Conservation (phyloP, 1,139 yeast genomes). For the Hemisphaericaspora xylanilytica region DNA sequence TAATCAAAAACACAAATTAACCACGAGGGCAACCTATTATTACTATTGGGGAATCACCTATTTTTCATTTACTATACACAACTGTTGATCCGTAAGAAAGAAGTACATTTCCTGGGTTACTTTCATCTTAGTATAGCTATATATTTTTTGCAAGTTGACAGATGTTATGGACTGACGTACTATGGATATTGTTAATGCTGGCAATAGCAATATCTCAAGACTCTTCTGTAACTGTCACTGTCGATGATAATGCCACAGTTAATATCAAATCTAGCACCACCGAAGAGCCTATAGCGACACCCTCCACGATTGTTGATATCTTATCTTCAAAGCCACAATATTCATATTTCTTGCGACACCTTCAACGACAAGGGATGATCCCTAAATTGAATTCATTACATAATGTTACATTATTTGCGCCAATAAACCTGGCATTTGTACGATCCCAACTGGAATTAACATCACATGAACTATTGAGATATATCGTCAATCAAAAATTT, state of each 20-base stretch:
- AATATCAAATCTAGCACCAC: not conserved
- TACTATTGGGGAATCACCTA: too few relatives aligned
- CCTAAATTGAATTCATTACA: constrained; percentile 63
- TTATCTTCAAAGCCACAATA: constrained; percentile 73
- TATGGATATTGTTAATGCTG: constrained; percentile 7
- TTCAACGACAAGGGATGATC: constrained; percentile 68
- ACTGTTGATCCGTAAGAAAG: too few relatives aligned
- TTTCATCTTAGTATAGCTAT: not conserved
- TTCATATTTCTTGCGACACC: constrained; percentile 60
- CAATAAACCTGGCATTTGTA: constrained; percentile 78
- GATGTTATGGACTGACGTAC: constrained; percentile 4
- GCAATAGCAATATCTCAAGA: constrained; percentile 5
- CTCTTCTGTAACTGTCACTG: not conserved
- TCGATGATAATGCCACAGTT: constrained; percentile 6
- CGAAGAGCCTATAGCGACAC: constrained; percentile 23
- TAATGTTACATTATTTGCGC: constrained; percentile 80
- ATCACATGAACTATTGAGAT: constrained; percentile 29
- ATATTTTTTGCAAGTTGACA: not conserved
- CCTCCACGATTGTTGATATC: constrained; percentile 67
- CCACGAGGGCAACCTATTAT: too few relatives aligned
- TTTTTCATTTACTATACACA: too few relatives aligned
- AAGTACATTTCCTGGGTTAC: too few relatives aligned
- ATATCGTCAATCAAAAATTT: constrained; percentile 35
- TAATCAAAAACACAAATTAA: too few relatives aligned
- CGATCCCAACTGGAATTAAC: constrained; percentile 9